Base-by-base conservation (phyloP, 352 stramenopile species). In the Phytopythium helicoides region DNA sequence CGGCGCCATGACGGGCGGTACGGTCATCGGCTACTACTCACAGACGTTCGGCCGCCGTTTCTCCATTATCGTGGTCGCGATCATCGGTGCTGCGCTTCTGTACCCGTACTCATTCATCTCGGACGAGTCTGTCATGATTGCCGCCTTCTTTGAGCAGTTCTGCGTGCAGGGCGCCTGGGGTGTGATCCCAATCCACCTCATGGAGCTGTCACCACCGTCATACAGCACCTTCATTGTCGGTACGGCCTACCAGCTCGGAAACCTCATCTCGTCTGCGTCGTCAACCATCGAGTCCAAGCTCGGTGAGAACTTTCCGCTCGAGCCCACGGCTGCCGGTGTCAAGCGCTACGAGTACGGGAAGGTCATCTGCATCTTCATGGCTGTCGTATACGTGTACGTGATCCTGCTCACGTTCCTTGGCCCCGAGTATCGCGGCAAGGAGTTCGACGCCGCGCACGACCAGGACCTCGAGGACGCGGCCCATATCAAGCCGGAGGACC, bases 21-120 rank as follows among this genome's bases (percentile, higher is more conserved):
- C 69, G 4, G 15, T 69, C 26, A 58, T 79, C 8, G 72, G 72
- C 40, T 80, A 78, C 66, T 83, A 83, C 69, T 83, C 73, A 22
- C 67, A 83, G 33, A 53, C 60, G 15, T 69, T 83, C 41, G 73
- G 73, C 33, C 69, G 69, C 55, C 73, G 73, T 3, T 44, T 83
- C 3, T 70, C 64, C 21, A 74, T 83, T 44, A 44, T 83, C 6
- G 45, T 64, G 33, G 67, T 76, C 46, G 53, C 60, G 11, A 39
- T 70, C 46, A 8, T 57, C 11, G 66, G 66, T 19, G 66, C 66
- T 39, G 60, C 59, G 26, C 48, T 81, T 6, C 54, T 83, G 23
- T 83, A 83, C 47, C 69, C 69, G 22, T 85, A 85, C 62, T 70
- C 56, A 47, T 80, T 71, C 49, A 55, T 67, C 18, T 48, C 45